Evolutionary conservation across 139 green algal genomes (phyloP).

Genomic region (Spirogloea muscicola): DNA sequence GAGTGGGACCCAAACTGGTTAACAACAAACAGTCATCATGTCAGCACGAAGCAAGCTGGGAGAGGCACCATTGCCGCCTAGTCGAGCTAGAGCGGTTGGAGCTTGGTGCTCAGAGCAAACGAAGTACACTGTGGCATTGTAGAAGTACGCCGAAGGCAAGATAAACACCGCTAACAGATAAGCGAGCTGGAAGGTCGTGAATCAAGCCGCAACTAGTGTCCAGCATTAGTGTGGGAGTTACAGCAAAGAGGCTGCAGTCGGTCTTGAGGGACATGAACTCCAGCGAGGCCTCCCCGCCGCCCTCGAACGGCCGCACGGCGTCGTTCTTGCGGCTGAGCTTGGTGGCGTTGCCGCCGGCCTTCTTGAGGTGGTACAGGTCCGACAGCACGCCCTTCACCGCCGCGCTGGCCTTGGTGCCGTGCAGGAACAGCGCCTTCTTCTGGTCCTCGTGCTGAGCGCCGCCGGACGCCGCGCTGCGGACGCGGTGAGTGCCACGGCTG

Average conservation of each 20-base stretch:
- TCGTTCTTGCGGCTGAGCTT: conserved; percentile 32
- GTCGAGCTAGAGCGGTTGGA: not conserved
- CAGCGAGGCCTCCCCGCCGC: conserved; percentile 14
- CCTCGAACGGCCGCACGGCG: conserved; percentile 35
- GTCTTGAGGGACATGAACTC: conserved; percentile 28
- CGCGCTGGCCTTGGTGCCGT: conserved; percentile 19
- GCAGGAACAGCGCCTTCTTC: conserved; percentile 24
- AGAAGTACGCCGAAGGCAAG: not conserved
- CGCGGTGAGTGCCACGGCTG: too few relatives aligned
- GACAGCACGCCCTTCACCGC: conserved; percentile 37
- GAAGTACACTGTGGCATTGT: not conserved
- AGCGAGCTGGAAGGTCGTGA: not conserved
- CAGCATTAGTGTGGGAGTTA: conserved; percentile 4
- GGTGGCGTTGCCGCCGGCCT: conserved; percentile 1
- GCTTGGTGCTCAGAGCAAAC: not conserved
- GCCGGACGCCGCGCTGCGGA: too few relatives aligned
- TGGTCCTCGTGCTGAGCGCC: conserved; percentile 40
- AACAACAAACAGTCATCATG: conserved; percentile 24
- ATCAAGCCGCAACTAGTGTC: not conserved
- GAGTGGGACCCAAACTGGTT: conserved; percentile 80
- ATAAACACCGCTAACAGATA: not conserved
- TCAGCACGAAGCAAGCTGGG: not conserved
- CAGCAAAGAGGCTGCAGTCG: conserved; percentile 38
- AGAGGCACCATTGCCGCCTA: not conserved
- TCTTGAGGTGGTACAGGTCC: conserved; percentile 34